Evolutionary conservation across 2,329 filamentous ascomycete genomes (phyloP).

Genomic region (Knufia fluminis): DNA sequence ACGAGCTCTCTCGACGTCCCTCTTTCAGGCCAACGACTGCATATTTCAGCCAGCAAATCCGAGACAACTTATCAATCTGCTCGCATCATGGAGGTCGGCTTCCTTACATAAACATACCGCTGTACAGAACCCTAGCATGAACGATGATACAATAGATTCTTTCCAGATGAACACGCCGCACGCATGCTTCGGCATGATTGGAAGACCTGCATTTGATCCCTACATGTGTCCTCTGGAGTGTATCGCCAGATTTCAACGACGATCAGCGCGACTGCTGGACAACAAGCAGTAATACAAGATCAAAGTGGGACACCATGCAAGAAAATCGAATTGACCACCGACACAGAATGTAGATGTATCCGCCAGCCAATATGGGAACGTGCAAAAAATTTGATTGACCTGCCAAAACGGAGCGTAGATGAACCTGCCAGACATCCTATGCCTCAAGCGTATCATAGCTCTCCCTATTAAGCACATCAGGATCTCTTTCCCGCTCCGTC

Average conservation of each 20-base stretch:
- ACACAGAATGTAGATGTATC: too few relatives aligned
- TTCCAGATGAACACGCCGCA: neutral
- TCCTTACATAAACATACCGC: slow-evolving; percentile 2
- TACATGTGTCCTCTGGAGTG: too few relatives aligned
- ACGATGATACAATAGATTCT: slow-evolving; percentile 6
- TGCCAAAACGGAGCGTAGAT: too few relatives aligned
- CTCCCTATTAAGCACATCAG: neutral
- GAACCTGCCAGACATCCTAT: neutral
- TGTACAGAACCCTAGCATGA: slow-evolving; percentile 12
- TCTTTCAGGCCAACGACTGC: too few relatives aligned
- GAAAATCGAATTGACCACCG: too few relatives aligned
- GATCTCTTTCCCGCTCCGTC: neutral
- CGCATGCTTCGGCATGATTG: neutral
- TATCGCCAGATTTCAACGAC: too few relatives aligned
- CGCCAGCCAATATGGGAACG: too few relatives aligned
- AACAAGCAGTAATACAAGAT: too few relatives aligned
- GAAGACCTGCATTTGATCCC: too few relatives aligned
- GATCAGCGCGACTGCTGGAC: too few relatives aligned
- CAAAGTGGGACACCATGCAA: too few relatives aligned
- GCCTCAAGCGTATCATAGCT: neutral
- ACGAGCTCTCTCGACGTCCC: neutral
- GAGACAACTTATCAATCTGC: neutral
- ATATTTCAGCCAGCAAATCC: neutral
- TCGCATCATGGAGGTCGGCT: neutral
- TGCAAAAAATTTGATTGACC: too few relatives aligned